Base-by-base conservation (phyloP, 176 grass and related monocot genomes). In the Aegilops sharonensis region DNA sequence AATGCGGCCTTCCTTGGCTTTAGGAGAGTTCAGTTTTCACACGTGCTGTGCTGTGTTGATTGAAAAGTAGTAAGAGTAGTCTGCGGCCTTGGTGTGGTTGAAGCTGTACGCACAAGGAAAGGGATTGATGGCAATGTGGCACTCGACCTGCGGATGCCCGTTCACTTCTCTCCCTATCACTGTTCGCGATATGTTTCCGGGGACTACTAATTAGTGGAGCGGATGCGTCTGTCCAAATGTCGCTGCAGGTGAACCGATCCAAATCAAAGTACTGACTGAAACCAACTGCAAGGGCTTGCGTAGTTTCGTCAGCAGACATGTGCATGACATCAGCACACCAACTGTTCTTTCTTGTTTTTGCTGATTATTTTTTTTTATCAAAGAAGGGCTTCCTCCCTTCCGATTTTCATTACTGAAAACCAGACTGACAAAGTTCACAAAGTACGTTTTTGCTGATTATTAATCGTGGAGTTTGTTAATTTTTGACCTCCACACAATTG, bases 201-300 rank as follows among this genome's bases (percentile, higher is more conserved):
- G 40, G 10, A 11, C 43, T 48, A 11, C 43, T 48, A 15, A 11
- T 32, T 32, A 47, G 30, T 67, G 20, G 31, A 8, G 15, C 13
- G 0, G 57, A 5, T 81, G 27, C 42, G 21, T 27, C 78, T 75
- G 85, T 37, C 85, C 13, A 29, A 10, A n/a, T 34, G 23, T 25
- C 78, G 64, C 39, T 84, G 67, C 82, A 47, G 29, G 17, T 88
- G 21, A 88, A 30, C 87, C 8, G 72, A 61, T 15, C 79, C 39
- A 78, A 25, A 56, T n/a, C 24, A 13, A 42, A 6, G 32, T 17
- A 13, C 30, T 30, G 3, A 67, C 21, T 1, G 48, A 52, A 54
- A 37, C 1, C 5, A 12, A 54, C 4, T 4, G 9, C 23, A 18
- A 21, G 5, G 12, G 11, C 4, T 27, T 74, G 61, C 4, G 23